phyloP scores from a whole-genome alignment of 495 filamentous ascomycete species.

The Neurospora discreta region DNA sequence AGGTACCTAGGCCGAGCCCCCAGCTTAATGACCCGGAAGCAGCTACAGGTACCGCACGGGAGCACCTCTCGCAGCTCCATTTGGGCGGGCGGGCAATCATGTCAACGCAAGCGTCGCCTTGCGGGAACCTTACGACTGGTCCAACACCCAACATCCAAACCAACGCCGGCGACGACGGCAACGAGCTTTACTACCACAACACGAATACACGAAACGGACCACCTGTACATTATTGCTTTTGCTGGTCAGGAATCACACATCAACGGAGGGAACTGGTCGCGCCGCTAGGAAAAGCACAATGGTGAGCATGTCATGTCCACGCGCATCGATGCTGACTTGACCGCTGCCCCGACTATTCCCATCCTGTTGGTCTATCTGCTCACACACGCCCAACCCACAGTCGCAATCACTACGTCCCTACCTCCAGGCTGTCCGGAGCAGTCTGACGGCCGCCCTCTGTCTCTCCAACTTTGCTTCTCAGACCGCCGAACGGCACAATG shows the following conservation, averaged over 20 bases:
- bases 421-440: slow-evolving; percentile 89
- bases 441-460: slow-evolving; percentile 84
- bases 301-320: slow-evolving; percentile 6
- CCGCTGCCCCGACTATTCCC: not conserved
- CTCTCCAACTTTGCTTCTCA: slow-evolving; percentile 98
- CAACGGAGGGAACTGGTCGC: not conserved
- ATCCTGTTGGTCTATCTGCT: not conserved
- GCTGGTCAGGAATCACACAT: not conserved
- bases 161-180: not conserved
- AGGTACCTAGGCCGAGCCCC: not conserved
- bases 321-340: not conserved
- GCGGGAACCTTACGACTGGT: not conserved
- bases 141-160: not conserved
- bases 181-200: not conserved
- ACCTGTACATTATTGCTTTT: not conserved
- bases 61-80: not conserved
- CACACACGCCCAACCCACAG: slow-evolving; percentile 29
- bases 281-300: slow-evolving; percentile 6
- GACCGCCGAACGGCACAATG: slow-evolving; percentile 90
- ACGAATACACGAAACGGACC: not conserved
- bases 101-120: not conserved
- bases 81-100: not conserved
- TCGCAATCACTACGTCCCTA: slow-evolving; percentile 98
- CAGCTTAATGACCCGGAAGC: not conserved
- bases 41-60: not conserved